Conservation (phyloP, 2,329 filamentous ascomycete genomes). For the Hymenoscyphus repandus region DNA sequence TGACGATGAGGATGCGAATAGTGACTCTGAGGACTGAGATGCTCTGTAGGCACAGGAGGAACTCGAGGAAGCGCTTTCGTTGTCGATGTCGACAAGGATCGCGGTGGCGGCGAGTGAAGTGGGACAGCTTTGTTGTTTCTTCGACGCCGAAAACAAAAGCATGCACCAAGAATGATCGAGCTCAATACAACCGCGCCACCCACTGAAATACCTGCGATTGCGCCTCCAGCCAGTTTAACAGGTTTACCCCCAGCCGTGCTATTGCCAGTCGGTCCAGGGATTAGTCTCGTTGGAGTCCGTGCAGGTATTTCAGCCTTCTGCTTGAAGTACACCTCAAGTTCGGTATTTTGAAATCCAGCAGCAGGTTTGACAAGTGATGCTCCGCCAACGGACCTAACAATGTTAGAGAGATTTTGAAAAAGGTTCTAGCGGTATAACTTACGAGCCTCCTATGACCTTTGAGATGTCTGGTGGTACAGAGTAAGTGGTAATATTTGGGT, state of each 20-base stretch:
- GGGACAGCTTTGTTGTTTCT: background rate
- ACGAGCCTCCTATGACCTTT: conserved; percentile 44
- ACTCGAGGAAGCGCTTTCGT: background rate
- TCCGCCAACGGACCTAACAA: conserved; percentile 40
- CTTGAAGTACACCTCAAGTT: conserved; percentile 49
- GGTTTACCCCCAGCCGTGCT: conserved; percentile 7
- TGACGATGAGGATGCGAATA: background rate
- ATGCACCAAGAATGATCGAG: conserved; percentile 25
- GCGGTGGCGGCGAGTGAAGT: background rate
- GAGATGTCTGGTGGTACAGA: conserved; percentile 48
- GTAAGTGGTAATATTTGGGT: conserved; percentile 46
- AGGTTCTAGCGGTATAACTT: conserved; percentile 7
- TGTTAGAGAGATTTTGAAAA: background rate
- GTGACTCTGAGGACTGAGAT: conserved; percentile 4
- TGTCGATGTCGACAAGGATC: background rate
- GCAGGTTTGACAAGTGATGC: conserved; percentile 48
- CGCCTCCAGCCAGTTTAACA: conserved; percentile 32
- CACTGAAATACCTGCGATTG: conserved; percentile 40
- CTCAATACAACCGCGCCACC: conserved; percentile 33
- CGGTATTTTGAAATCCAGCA: conserved; percentile 43
- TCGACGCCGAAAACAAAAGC: conserved; percentile 30
- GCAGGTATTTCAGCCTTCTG: conserved; percentile 41
- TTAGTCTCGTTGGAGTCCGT: conserved; percentile 45
- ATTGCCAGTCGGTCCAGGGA: conserved; percentile 22
- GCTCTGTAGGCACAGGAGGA: background rate